phyloP scores from a whole-genome alignment of 192 early-diverging fungal species.

The Rhizophagus sp. region DNA sequence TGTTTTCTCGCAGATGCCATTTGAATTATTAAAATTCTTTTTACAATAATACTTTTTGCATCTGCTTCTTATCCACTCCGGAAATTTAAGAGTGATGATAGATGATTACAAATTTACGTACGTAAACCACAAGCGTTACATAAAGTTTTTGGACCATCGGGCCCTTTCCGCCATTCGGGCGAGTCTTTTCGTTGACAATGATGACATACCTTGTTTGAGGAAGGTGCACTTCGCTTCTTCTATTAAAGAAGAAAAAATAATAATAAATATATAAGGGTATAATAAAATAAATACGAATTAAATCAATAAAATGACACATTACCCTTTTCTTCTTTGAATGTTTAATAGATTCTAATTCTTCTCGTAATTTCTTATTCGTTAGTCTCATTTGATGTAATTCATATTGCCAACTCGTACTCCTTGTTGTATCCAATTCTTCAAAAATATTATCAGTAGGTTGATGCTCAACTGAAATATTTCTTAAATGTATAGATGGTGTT shows the following conservation, averaged over 20 bases:
- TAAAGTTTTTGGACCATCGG: slow-evolving; percentile 30
- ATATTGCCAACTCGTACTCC: slow-evolving; percentile 60
- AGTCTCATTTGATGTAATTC: slow-evolving; percentile 64
- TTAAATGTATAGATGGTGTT: slow-evolving; percentile 22
- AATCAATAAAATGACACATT: background rate
- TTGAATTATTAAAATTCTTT: background rate
- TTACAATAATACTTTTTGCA: background rate
- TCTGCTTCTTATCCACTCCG: background rate
- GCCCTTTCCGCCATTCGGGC: slow-evolving; percentile 34
- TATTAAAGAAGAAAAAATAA: background rate
- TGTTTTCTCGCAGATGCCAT: background rate
- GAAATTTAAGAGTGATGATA: slow-evolving; percentile 2
- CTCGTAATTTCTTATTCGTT: slow-evolving; percentile 56
- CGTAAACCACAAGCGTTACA: slow-evolving; percentile 34
- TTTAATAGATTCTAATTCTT: slow-evolving; percentile 49
- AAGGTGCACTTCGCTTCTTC: slow-evolving; percentile 23
- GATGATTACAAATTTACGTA: slow-evolving; percentile 15
- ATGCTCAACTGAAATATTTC: slow-evolving; percentile 22
- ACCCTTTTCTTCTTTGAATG: slow-evolving; percentile 39
- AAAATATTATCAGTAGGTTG: slow-evolving; percentile 44
- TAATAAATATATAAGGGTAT: background rate
- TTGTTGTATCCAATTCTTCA: slow-evolving; percentile 41
- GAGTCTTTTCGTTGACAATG: slow-evolving; percentile 33
- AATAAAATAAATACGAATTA: background rate
- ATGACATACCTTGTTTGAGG: slow-evolving; percentile 27